These are phyloP conservation scores for Nannizziopsis barbatae DNA, from an alignment of 2,329 filamentous ascomycete genomes.

Conservation along the genomic window DNA sequence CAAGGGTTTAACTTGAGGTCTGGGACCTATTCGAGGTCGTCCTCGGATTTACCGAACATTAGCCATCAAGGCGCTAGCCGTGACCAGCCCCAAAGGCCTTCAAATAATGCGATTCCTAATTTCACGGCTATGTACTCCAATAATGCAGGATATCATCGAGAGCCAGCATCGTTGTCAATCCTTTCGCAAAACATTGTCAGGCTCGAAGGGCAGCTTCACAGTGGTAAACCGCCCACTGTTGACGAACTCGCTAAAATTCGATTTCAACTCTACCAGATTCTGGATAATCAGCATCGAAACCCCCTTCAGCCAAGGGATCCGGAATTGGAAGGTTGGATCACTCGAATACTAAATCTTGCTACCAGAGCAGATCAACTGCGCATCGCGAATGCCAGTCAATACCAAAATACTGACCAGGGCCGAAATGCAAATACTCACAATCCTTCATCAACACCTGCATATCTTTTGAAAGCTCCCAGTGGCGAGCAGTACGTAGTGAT, in stretches of 20 bases:
- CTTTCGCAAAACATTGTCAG: slow-evolving; percentile 16
- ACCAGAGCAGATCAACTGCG: slow-evolving; percentile 26
- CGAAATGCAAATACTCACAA: neutral
- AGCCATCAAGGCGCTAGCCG: neutral
- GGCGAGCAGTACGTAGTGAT: slow-evolving; percentile 6
- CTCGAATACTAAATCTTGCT: slow-evolving; percentile 24
- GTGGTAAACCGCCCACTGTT: slow-evolving; percentile 22
- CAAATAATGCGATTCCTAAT: neutral
- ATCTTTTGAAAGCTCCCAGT: slow-evolving; percentile 11
- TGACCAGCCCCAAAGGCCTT: neutral
- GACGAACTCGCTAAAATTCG: slow-evolving; percentile 24
- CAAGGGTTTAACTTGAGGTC: neutral
- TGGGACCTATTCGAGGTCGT: neutral
- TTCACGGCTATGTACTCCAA: neutral
- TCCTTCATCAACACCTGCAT: slow-evolving; percentile 15
- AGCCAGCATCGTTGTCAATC: neutral
- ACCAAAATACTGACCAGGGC: neutral
- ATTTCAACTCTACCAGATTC: slow-evolving; percentile 23
- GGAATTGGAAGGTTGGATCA: slow-evolving; percentile 22
- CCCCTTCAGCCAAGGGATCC: slow-evolving; percentile 19
- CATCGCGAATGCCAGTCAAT: slow-evolving; percentile 16
- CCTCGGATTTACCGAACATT: neutral
- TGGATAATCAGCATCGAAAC: slow-evolving; percentile 25
- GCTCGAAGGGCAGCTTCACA: slow-evolving; percentile 23
- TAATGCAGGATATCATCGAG: neutral